Evolutionary conservation across 1,284 basidiomycete genomes (phyloP).

Genomic region (Amylostereum chailletii): DNA sequence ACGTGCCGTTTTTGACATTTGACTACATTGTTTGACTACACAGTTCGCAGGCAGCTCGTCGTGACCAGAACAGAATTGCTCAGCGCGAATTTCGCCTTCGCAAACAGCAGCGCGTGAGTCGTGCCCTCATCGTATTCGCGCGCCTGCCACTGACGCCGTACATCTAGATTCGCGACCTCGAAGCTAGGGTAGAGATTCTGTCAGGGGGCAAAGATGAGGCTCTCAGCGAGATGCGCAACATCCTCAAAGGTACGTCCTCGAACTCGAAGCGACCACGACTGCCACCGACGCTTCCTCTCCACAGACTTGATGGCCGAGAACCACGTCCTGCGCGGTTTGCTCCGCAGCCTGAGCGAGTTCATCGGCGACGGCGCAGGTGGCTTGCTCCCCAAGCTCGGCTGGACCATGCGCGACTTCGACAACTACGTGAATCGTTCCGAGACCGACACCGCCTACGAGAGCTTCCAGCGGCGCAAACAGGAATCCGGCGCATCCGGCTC

Average conservation of each 20-base stretch:
- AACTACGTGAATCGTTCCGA: constrained; percentile 76
- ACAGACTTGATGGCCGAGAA: constrained; percentile 85
- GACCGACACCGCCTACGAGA: constrained; percentile 87
- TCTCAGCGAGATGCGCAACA: constrained; percentile 70
- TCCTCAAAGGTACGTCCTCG: constrained; percentile 57
- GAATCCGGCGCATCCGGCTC: constrained; percentile 13
- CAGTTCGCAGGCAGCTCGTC: constrained; percentile 76
- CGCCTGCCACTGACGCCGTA: constrained; percentile 3
- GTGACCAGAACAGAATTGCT: constrained; percentile 88
- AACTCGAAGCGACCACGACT: neutral
- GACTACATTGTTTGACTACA: constrained; percentile 4
- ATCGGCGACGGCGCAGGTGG: constrained; percentile 80
- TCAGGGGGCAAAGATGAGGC: constrained; percentile 87
- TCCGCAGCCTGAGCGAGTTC: constrained; percentile 69
- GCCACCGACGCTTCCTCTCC: constrained; percentile 2
- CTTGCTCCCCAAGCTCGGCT: constrained; percentile 71
- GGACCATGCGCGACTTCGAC: constrained; percentile 69
- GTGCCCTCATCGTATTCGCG: constrained; percentile 2
- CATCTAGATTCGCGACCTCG: constrained; percentile 80
- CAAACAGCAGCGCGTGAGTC: constrained; percentile 73
- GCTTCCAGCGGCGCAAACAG: constrained; percentile 63
- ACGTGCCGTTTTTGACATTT: constrained; percentile 16
- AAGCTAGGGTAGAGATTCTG: constrained; percentile 84
- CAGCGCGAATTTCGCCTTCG: constrained; percentile 87
- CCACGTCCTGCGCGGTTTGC: constrained; percentile 68